Percentiles rank a stretch among this genome's conserved stretches.
These are phyloP conservation scores for Bocquillonia castaneifolia DNA, from an alignment of 441 rosid species.

Conservation along the genomic window DNA sequence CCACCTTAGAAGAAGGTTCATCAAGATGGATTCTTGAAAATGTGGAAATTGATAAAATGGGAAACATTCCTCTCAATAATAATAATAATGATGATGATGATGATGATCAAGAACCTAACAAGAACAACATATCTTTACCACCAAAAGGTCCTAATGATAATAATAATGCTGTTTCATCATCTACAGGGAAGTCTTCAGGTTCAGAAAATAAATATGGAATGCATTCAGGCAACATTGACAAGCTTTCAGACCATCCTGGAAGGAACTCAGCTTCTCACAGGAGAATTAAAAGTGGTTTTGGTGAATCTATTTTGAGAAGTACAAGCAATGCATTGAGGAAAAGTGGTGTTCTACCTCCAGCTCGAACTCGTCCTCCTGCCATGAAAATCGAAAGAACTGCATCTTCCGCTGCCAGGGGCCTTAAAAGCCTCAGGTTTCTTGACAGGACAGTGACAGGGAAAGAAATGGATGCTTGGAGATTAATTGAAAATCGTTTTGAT, in stretches of 20 bases:
- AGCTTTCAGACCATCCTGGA: conserved; percentile 28
- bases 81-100: no score
- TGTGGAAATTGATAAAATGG: conserved; percentile 49
- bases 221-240: conserved; percentile 26
- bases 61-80: conserved; percentile 26
- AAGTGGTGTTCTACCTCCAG: conserved; percentile 25
- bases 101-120: conserved; percentile 11
- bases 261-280: conserved; percentile 31
- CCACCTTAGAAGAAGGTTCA: conserved; percentile 27
- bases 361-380: conserved; percentile 6
- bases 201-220: conserved; percentile 17
- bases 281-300: conserved; percentile 35
- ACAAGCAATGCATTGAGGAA: conserved; percentile 33
- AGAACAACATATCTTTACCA: neutral
- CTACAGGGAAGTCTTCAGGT: neutral
- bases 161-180: neutral
- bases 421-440: conserved; percentile 69
- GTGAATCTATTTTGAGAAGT: conserved; percentile 32
- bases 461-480: conserved; percentile 72
- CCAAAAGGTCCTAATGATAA: neutral
- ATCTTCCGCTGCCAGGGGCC: conserved; percentile 65
- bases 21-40: conserved; percentile 53
- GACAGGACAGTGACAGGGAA: conserved; percentile 67
- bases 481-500: conserved; percentile 58
- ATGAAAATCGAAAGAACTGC: conserved; percentile 45